phyloP scores from a whole-genome alignment of 2,329 filamentous ascomycete species.

The Calonectria pauciramosa region DNA sequence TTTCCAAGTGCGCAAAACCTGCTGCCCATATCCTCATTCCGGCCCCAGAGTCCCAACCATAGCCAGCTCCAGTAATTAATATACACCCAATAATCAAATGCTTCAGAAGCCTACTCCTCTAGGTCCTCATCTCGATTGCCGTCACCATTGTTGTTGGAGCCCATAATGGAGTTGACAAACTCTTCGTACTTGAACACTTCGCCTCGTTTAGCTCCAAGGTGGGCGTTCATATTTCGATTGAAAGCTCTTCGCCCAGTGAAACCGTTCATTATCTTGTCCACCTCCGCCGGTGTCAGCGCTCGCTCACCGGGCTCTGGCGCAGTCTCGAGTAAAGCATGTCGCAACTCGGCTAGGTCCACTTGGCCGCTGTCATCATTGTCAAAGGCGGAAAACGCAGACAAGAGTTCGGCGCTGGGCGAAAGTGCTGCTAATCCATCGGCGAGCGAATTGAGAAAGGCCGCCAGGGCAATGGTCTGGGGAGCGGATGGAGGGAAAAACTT shows the following conservation, averaged over 20 bases:
- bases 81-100: constrained; percentile 1
- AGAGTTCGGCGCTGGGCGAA: constrained; percentile 83
- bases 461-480: constrained; percentile 82
- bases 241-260: constrained; percentile 90
- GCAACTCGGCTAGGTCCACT: constrained; percentile 85
- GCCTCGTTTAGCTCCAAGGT: constrained; percentile 73
- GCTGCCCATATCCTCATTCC: constrained; percentile 12
- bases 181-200: constrained; percentile 96
- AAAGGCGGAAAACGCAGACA: constrained; percentile 93
- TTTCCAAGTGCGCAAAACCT: constrained; percentile 12
- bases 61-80: constrained; percentile 10
- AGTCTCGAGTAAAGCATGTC: constrained; percentile 86
- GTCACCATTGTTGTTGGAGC: constrained; percentile 61
- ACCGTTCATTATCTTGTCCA: constrained; percentile 88
- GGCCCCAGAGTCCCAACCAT: constrained; percentile 1
- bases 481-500: constrained; percentile 84
- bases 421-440: constrained; percentile 81
- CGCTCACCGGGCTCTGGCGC: constrained; percentile 80
- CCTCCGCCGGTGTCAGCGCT: constrained; percentile 77
- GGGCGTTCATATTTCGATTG: constrained; percentile 70
- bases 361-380: constrained; percentile 97
- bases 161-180: constrained; percentile 81
- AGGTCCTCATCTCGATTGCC: constrained; percentile 46
- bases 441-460: constrained; percentile 87
- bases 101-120: constrained; percentile 35